A percentile compares a stretch with the other conserved stretches of the same genome.
Evolutionary conservation across 1,284 basidiomycete genomes (phyloP).

Genomic region (Porodaedalea pini): DNA sequence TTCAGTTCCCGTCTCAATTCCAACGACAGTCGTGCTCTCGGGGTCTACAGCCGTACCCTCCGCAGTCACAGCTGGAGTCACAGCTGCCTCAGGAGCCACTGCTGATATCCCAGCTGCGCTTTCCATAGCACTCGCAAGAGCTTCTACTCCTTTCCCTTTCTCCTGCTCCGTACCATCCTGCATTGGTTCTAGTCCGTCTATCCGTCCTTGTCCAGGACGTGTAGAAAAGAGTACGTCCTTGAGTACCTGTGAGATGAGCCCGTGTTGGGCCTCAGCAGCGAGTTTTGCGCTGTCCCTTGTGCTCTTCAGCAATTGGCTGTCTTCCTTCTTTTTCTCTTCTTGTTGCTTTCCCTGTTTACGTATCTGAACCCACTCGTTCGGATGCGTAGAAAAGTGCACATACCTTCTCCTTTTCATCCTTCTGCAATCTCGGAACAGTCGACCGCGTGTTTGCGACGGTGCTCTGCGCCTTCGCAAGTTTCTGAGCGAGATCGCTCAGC

Average conservation of each 20-base stretch:
- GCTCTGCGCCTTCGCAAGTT: slow-evolving; percentile 66
- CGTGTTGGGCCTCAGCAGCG: slow-evolving; percentile 86
- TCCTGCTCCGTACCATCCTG: neutral
- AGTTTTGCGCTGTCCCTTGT: slow-evolving; percentile 87
- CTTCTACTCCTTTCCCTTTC: neutral
- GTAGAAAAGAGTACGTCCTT: slow-evolving; percentile 81
- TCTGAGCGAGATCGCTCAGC: slow-evolving; percentile 83
- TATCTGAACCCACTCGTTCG: neutral
- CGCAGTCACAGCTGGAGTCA: neutral
- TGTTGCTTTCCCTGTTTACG: slow-evolving; percentile 47
- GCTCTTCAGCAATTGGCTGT: slow-evolving; percentile 73
- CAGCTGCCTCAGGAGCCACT: neutral
- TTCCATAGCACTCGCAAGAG: neutral
- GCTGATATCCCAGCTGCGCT: neutral
- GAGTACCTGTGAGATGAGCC: slow-evolving; percentile 83
- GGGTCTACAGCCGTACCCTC: neutral
- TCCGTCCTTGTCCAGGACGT: slow-evolving; percentile 23
- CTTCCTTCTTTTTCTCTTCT: slow-evolving; percentile 75
- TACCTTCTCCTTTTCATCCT: slow-evolving; percentile 32
- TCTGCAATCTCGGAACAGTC: slow-evolving; percentile 42
- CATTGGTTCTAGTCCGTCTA: neutral
- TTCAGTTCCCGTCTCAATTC: neutral
- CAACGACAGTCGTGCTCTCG: neutral
- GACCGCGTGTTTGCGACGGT: slow-evolving; percentile 56
- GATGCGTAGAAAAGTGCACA: neutral